Evolutionary conservation across 768 basidiomycete species (phyloP), one percentile per base, ranked within the genome.

Genomic region (Boletus coccyginus): DNA sequence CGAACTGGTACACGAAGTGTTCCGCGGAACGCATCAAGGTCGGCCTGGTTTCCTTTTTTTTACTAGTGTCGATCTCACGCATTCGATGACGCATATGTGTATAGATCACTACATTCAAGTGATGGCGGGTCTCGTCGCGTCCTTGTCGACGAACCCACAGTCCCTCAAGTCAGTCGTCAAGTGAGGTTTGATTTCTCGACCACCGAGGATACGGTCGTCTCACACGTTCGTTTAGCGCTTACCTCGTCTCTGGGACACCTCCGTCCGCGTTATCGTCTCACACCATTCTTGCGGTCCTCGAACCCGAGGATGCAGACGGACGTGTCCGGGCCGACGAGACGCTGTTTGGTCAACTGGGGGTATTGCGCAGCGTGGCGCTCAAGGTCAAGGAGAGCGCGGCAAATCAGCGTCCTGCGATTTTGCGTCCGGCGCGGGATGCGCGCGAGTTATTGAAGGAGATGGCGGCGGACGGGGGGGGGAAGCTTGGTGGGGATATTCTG

Each of bases 351-450:
- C 21, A 21, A 21, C 21, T 21, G 21, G 21, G 21, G 21, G 21
- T 21, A 21, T 21, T 21, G 33, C 79, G 79, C 8, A 80, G 73
- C 42, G 82, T 94, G 4, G 83, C 88, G 0, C 82, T 87, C 68
- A 94, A 94, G 68, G 78, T 89, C 4, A 74, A 84, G 50, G 86
- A 88, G 59, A 83, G 86, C 62, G 79, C 82, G 1, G 83, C 78
- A 3, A 85, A 79, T 57, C 90, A 94, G 42, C 81, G 81, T 36
- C 84, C 90, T 3, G 77, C 81, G 19, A 83, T 95, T 42, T 79
- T 90, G 11, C 77, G 92, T 45, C 92, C 92, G 0, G 88, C 92
- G 8, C 77, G 93, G 43, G 92, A 95, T 66, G 87, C 94, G 3
- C 79, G 86, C 58, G 94, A 96, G 49, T 54, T 87, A 24, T 66